These are phyloP conservation scores for Cladophialophora immunda DNA, from an alignment of 2,329 filamentous ascomycete genomes.

Conservation along the genomic window DNA sequence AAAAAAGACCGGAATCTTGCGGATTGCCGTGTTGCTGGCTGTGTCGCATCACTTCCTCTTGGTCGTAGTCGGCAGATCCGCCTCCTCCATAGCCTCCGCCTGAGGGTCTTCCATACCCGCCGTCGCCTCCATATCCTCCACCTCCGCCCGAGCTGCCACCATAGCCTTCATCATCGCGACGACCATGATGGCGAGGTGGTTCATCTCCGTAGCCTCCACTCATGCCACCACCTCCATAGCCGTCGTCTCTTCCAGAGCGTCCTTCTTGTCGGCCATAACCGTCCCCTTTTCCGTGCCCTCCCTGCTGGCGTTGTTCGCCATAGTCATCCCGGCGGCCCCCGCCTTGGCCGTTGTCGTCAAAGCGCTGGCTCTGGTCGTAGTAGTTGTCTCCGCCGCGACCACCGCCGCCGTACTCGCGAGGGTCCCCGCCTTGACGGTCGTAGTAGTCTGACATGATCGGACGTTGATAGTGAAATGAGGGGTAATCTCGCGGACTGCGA, in stretches of 20 bases:
- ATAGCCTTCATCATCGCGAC: constrained; percentile 34
- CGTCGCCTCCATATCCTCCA: constrained; percentile 24
- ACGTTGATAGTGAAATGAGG: background rate
- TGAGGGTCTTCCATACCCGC: constrained; percentile 38
- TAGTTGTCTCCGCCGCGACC: constrained; percentile 36
- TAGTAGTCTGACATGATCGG: constrained; percentile 36
- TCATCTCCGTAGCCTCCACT: constrained; percentile 22
- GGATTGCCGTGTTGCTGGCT: constrained; percentile 63
- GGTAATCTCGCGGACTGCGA: background rate
- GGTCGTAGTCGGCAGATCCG: constrained; percentile 55
- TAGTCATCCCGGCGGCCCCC: constrained; percentile 34
- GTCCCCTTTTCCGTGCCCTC: constrained; percentile 26
- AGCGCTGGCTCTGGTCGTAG: constrained; percentile 39
- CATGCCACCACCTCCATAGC: constrained; percentile 24
- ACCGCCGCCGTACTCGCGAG: constrained; percentile 35
- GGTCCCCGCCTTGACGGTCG: constrained; percentile 34
- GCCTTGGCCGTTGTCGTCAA: constrained; percentile 24
- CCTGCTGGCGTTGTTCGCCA: constrained; percentile 27
- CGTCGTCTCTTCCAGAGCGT: constrained; percentile 31
- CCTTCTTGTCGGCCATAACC: constrained; percentile 24
- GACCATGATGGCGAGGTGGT: constrained; percentile 23
- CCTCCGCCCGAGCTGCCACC: constrained; percentile 29
- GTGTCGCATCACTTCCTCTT: constrained; percentile 62
- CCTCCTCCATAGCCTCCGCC: constrained; percentile 44
- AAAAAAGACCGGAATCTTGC: constrained; percentile 65